These are phyloP conservation scores for Citrus inodora DNA, from an alignment of 345 rosid species.

Conservation along the genomic window DNA sequence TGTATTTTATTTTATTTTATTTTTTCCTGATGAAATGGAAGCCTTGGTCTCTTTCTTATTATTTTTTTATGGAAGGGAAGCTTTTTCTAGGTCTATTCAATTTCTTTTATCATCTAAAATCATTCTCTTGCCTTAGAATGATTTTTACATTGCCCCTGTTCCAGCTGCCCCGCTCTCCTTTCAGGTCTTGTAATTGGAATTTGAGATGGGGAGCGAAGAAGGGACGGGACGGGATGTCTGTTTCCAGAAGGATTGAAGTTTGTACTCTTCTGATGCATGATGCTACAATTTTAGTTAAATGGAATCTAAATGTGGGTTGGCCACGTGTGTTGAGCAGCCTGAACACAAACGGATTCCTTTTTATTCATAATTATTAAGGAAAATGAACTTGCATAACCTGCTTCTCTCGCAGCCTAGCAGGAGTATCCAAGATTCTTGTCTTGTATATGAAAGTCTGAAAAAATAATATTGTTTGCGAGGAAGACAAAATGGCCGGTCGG, in stretches of 20 bases:
- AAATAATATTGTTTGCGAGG: background rate
- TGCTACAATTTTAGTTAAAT: background rate
- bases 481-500: background rate
- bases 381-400: background rate
- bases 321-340: background rate
- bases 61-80: too few species aligned
- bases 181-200: background rate
- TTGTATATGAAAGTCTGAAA: background rate
- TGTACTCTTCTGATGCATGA: background rate
- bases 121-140: background rate
- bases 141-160: too few species aligned
- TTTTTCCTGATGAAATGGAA: background rate
- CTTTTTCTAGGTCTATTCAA: background rate
- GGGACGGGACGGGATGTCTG: background rate
- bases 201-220: background rate
- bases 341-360: background rate
- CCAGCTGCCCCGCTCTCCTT: too few species aligned
- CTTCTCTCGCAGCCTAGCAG: background rate
- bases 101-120: background rate
- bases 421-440: background rate
- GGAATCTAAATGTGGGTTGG: background rate
- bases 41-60: background rate
- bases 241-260: background rate
- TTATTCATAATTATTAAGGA: background rate
- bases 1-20: background rate